Evolutionary conservation across 139 green algal genomes (phyloP).

Genomic region (Zygnema cylindricum): DNA sequence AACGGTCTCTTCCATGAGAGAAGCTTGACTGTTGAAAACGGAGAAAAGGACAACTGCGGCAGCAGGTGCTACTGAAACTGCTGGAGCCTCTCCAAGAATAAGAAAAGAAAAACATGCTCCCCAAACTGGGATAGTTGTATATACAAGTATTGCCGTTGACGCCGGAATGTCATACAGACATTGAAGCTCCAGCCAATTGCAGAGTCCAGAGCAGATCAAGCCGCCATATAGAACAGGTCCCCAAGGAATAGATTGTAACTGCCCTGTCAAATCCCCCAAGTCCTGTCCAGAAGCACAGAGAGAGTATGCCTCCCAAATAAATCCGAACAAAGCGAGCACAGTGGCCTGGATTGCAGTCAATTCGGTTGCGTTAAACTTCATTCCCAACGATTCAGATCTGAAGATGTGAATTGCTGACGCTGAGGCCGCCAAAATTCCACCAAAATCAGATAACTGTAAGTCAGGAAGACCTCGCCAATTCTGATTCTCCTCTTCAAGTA

Average conservation of each 20-base stretch:
- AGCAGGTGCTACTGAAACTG: slow-evolving; percentile 2
- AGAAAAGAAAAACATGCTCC: slow-evolving; percentile 52
- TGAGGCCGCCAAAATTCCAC: not conserved
- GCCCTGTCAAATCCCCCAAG: not conserved
- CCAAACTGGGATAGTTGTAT: slow-evolving; percentile 60
- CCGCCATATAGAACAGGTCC: slow-evolving; percentile 44
- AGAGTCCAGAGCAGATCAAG: slow-evolving; percentile 47
- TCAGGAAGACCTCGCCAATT: not conserved
- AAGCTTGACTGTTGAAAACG: not conserved
- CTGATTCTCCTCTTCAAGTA: slow-evolving; percentile 45
- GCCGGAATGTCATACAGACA: slow-evolving; percentile 33
- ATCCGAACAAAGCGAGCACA: slow-evolving; percentile 2
- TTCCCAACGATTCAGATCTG: slow-evolving; percentile 32
- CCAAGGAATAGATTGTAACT: slow-evolving; percentile 35
- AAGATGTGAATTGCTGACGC: slow-evolving; percentile 45
- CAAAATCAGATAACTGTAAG: not conserved
- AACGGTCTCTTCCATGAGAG: not conserved
- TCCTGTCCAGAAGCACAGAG: not conserved
- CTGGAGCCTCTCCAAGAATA: slow-evolving; percentile 28
- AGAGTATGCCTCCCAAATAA: slow-evolving; percentile 24
- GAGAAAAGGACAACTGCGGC: not conserved
- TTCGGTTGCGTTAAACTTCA: not conserved
- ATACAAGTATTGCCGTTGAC: slow-evolving; percentile 52
- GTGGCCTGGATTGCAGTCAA: slow-evolving; percentile 43
- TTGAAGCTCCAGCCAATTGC: slow-evolving; percentile 53